Evolutionary conservation across 2,329 filamentous ascomycete genomes (phyloP).

Genomic region (Ascochyta pisi): DNA sequence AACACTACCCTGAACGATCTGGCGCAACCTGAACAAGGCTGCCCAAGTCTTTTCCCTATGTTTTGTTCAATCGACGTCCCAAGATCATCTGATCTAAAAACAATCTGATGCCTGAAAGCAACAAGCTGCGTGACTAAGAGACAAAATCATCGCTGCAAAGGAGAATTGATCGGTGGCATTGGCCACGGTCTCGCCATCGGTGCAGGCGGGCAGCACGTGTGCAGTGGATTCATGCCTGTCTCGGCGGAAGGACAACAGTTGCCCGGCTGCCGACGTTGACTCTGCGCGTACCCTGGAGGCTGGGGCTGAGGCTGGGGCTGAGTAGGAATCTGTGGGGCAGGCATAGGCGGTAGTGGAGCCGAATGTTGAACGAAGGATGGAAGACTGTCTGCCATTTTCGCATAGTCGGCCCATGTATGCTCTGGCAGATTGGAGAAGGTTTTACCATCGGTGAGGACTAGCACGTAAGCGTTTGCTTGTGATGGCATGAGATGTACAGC

Average conservation of each 20-base stretch:
- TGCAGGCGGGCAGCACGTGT: slow-evolving; percentile 5
- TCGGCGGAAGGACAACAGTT: neutral
- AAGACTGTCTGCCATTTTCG: slow-evolving; percentile 37
- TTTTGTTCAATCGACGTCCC: no score
- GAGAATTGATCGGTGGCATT: slow-evolving; percentile 7
- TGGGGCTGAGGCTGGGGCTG: neutral
- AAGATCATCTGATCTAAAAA: no score
- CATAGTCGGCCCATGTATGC: slow-evolving; percentile 42
- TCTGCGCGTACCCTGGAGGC: slow-evolving; percentile 2
- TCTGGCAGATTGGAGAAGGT: slow-evolving; percentile 43
- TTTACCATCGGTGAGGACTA: slow-evolving; percentile 37
- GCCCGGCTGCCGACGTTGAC: neutral
- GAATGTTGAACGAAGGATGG: slow-evolving; percentile 29
- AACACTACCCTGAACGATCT: no score
- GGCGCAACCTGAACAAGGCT: no score
- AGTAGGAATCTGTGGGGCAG: neutral
- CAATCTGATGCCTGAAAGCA: no score
- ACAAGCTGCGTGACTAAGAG: no score
- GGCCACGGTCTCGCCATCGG: slow-evolving; percentile 8
- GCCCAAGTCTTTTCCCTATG: no score
- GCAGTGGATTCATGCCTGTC: neutral
- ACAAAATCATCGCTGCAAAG: neutral
- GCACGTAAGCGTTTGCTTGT: slow-evolving; percentile 35
- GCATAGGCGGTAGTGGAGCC: slow-evolving; percentile 35
- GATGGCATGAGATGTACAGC: slow-evolving; percentile 40